Percentiles rank a stretch among this genome's conserved stretches.
phyloP scores from a whole-genome alignment of 2,329 filamentous ascomycete species.

The Fusarium brevicatenulatum region DNA sequence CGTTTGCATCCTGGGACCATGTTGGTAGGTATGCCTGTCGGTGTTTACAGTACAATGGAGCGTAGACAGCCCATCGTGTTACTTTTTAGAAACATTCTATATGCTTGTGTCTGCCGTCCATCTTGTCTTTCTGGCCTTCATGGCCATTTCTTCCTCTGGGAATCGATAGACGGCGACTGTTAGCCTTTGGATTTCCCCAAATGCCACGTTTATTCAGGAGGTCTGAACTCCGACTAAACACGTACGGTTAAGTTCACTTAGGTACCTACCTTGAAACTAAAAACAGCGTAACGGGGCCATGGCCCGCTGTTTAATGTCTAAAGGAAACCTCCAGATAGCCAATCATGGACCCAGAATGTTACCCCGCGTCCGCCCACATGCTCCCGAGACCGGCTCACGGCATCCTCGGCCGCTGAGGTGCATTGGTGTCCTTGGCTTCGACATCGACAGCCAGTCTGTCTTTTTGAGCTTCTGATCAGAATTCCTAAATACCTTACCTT shows the following conservation, averaged over 20 bases:
- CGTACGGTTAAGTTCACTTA: conserved; percentile 19
- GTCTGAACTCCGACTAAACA: conserved; percentile 5
- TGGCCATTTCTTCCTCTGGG: neutral
- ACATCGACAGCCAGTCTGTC: conserved; percentile 2
- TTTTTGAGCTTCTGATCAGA: conserved; percentile 8
- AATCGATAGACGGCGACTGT: neutral
- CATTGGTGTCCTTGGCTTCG: conserved; percentile 31
- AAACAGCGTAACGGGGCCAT: neutral
- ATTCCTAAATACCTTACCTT: conserved; percentile 1
- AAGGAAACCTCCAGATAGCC: conserved; percentile 9
- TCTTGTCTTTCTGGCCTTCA: neutral
- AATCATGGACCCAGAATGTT: conserved; percentile 33
- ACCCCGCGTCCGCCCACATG: conserved; percentile 44
- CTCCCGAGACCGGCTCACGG: conserved; percentile 43
- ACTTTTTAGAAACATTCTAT: neutral
- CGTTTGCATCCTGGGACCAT: neutral
- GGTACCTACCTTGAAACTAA: neutral
- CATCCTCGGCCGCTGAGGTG: conserved; percentile 38
- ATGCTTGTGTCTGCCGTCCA: neutral
- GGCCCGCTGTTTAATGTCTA: neutral
- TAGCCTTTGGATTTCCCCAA: conserved; percentile 1
- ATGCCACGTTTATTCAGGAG: conserved; percentile 33
- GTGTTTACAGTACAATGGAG: neutral
- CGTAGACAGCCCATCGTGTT: neutral
- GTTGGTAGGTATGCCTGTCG: neutral